Evolutionary conservation across 768 basidiomycete species (phyloP), one percentile per base, ranked within the genome.

Genomic region (Agaricus blazei): DNA sequence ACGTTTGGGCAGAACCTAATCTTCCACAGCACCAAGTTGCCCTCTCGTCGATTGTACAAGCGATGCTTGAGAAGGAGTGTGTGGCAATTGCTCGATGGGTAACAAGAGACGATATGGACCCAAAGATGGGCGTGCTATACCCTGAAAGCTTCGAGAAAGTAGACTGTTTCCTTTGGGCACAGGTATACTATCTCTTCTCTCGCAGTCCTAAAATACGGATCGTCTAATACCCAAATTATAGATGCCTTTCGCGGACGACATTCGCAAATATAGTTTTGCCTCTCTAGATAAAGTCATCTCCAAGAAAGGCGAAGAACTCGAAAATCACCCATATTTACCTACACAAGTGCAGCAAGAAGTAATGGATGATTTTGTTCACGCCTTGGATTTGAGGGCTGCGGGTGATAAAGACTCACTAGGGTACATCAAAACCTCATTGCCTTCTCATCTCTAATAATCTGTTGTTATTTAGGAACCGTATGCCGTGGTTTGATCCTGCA

Each of bases 211-310:
- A 9, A n/a, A 12, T 14, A 9, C 3, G n/a, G 24, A 40, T 23
- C 43, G n/a, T 6, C 24, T 37, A 5, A 43, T 15, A 23, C 15
- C 3, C 8, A 12, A 5, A 15, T 12, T 26, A n/a, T n/a, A 56
- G 93, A 82, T 98, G 80, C 96, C 96, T 0, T 98, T 97, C 64
- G 93, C 93, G 2, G 96, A 99, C 66, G 96, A 99, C 62, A 77
- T 93, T 51, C 83, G 93, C 56, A 88, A 84, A 60, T 93, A 91
- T 68, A 84, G 82, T 9, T 98, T 99, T 67, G 83, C 88, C 0
- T 90, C 90, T 0, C 77, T 98, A 28, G 29, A 43, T 40, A 76
- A 76, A 9, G 78, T 96, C 14, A 73, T 86, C 56, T 86, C 83
- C 53, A 88, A 83, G 65, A 87, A 85, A 45, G 93, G 93, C 2